Conservation (phyloP, 768 basidiomycete species). For the Auricularia sp. region DNA sequence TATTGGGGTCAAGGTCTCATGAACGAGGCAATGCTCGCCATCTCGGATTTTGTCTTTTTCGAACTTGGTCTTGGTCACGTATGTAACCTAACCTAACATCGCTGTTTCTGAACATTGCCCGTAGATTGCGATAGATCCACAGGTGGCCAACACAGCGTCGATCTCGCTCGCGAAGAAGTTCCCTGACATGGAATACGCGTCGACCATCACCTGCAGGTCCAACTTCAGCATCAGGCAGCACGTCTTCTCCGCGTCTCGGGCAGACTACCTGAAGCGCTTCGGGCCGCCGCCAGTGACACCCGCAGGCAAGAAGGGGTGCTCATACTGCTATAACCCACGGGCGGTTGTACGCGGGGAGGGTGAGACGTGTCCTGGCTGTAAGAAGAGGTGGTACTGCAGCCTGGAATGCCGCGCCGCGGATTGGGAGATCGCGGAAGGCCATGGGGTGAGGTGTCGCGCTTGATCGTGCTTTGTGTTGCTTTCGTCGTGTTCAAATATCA, state of each 20-base stretch:
- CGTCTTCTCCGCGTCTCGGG: not conserved
- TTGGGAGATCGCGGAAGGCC: not conserved
- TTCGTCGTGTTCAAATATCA: no score
- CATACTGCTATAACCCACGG: not conserved
- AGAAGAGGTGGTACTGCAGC: not conserved
- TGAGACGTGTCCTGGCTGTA: not conserved
- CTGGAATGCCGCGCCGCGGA: not conserved
- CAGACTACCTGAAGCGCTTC: not conserved
- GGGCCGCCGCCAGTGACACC: not conserved
- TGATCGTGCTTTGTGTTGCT: not conserved
- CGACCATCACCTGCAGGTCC: not conserved
- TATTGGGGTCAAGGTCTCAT: not conserved
- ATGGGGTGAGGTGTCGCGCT: not conserved
- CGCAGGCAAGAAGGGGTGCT: not conserved
- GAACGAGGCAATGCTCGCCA: not conserved
- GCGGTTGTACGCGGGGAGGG: not conserved
- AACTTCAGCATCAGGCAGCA: not conserved
- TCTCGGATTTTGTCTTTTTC: not conserved
- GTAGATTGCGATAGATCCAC: not conserved
- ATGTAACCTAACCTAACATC: not conserved
- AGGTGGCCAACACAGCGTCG: not conserved
- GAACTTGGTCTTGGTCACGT: not conserved
- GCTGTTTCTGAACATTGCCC: no score
- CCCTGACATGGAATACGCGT: conserved; percentile 1
- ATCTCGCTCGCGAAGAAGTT: not conserved